Evolutionary conservation across 2,329 filamentous ascomycete species (phyloP).

Genomic region (Fusarium sp.): DNA sequence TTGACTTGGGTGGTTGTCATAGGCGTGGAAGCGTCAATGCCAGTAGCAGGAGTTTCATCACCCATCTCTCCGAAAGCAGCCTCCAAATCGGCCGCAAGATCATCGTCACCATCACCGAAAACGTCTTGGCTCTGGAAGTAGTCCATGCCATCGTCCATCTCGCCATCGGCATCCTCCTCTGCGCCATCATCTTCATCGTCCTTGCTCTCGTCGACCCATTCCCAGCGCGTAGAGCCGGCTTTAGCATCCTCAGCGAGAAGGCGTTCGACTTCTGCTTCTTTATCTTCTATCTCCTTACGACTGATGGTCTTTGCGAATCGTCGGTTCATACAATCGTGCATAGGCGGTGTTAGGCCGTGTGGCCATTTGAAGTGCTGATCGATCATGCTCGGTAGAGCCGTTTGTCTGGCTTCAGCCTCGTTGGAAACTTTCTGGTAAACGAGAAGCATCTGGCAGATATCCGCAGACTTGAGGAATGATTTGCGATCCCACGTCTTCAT

Average conservation of each 20-base stretch:
- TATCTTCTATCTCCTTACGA: slow-evolving; percentile 85
- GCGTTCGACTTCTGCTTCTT: slow-evolving; percentile 81
- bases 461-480: slow-evolving; percentile 87
- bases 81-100: slow-evolving; percentile 67
- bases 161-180: slow-evolving; percentile 64
- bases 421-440: slow-evolving; percentile 75
- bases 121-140: slow-evolving; percentile 51
- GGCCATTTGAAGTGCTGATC: slow-evolving; percentile 79
- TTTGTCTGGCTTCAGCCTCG: slow-evolving; percentile 73
- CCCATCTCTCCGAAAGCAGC: slow-evolving; percentile 60
- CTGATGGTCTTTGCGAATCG: slow-evolving; percentile 86
- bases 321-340: slow-evolving; percentile 85
- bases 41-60: slow-evolving; percentile 56
- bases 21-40: slow-evolving; percentile 58
- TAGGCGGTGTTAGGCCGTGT: slow-evolving; percentile 87
- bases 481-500: slow-evolving; percentile 96
- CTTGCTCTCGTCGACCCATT: slow-evolving; percentile 69
- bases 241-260: slow-evolving; percentile 76
- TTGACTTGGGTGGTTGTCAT: slow-evolving; percentile 55
- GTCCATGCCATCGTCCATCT: slow-evolving; percentile 57
- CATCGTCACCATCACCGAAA: slow-evolving; percentile 55
- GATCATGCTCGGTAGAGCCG: slow-evolving; percentile 77
- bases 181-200: slow-evolving; percentile 57
- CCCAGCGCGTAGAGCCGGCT: slow-evolving; percentile 69
- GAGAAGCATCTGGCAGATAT: slow-evolving; percentile 89